These are phyloP conservation scores for Dillenia suffruticosa DNA, from an alignment of 164 flowering plant genomes.

Conservation along the genomic window DNA sequence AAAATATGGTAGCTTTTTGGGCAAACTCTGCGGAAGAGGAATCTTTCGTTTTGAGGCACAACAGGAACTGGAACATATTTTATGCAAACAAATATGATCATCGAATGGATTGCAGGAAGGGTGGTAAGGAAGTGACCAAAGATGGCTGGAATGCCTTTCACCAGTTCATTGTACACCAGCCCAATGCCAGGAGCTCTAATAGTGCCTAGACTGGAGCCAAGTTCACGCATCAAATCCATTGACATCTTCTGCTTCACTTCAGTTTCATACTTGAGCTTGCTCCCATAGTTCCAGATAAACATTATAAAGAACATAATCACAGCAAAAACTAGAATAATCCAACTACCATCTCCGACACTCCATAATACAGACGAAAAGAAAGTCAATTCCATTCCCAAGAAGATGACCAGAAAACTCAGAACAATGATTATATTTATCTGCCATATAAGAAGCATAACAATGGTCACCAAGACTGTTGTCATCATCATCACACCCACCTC, in stretches of 20 bases:
- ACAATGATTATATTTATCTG: constrained; percentile 82
- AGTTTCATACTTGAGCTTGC: constrained; percentile 95
- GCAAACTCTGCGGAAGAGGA: constrained; percentile 90
- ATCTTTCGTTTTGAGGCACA: constrained; percentile 94
- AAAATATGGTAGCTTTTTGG: constrained; percentile 86
- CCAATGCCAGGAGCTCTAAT: constrained; percentile 97
- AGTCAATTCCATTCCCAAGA: constrained; percentile 77
- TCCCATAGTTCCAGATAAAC: constrained; percentile 96
- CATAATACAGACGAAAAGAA: constrained; percentile 89
- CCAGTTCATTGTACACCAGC: constrained; percentile 88
- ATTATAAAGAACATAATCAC: constrained; percentile 70
- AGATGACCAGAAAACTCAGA: constrained; percentile 54
- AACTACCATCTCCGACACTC: constrained; percentile 90
- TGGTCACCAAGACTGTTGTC: constrained; percentile 78
- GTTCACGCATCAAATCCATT: constrained; percentile 73
- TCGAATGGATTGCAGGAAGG: constrained; percentile 96
- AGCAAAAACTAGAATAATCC: constrained; percentile 89
- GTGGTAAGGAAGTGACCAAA: constrained; percentile 96
- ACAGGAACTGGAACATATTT: constrained; percentile 97
- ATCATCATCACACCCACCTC: constrained; percentile 98
- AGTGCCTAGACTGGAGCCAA: constrained; percentile 89
- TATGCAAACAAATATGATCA: constrained; percentile 92
- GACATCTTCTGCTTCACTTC: constrained; percentile 92
- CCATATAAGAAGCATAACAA: constrained; percentile 99
- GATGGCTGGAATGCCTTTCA: constrained; percentile 90